Percentiles rank a stretch among this genome's conserved stretches.
These are phyloP conservation scores for Cyberlindnera lachancei DNA, from an alignment of 805 yeast genomes.

Conservation along the genomic window DNA sequence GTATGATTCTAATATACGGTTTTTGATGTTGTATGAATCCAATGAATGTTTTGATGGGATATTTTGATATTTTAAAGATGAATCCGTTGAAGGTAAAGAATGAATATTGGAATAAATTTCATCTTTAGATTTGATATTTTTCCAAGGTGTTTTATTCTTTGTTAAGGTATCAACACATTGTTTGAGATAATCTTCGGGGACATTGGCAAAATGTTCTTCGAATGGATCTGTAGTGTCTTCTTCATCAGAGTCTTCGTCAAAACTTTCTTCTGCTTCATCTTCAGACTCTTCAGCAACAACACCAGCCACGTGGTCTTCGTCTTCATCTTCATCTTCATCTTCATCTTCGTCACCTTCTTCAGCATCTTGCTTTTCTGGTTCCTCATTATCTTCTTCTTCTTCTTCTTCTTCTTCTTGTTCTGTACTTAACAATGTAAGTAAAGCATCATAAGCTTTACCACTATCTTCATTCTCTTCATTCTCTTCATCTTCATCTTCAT, in stretches of 20 bases:
- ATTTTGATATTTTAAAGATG: slow-evolving; percentile 12
- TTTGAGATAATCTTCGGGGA: slow-evolving; percentile 29
- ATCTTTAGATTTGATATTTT: slow-evolving; percentile 16
- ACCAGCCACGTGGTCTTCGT: slow-evolving; percentile 20
- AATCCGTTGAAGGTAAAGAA: slow-evolving; percentile 23
- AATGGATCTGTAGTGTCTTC: slow-evolving; percentile 60
- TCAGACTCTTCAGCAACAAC: slow-evolving; percentile 16
- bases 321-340: slow-evolving; percentile 24
- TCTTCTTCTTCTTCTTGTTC: slow-evolving; percentile 29
- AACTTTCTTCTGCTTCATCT: slow-evolving; percentile 20
- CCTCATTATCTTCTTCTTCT: slow-evolving; percentile 8
- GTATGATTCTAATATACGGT: slow-evolving; percentile 29
- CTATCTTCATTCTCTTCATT: slow-evolving; percentile 22
- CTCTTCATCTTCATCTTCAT: slow-evolving; percentile 14
- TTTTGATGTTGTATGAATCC: slow-evolving; percentile 37
- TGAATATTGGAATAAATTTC: slow-evolving; percentile 13
- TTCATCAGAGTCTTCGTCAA: slow-evolving; percentile 26
- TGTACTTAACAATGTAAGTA: slow-evolving; percentile 51
- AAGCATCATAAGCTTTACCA: slow-evolving; percentile 56
- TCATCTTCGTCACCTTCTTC: slow-evolving; percentile 7
- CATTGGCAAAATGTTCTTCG: slow-evolving; percentile 62
- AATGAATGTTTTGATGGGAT: slow-evolving; percentile 18
- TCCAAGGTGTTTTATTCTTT: slow-evolving; percentile 19
- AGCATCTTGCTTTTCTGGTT: slow-evolving; percentile 11
- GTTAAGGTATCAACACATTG: slow-evolving; percentile 27